Evolutionary conservation across 768 basidiomycete genomes (phyloP).

Genomic region (Clitopilus passeckerianus): DNA sequence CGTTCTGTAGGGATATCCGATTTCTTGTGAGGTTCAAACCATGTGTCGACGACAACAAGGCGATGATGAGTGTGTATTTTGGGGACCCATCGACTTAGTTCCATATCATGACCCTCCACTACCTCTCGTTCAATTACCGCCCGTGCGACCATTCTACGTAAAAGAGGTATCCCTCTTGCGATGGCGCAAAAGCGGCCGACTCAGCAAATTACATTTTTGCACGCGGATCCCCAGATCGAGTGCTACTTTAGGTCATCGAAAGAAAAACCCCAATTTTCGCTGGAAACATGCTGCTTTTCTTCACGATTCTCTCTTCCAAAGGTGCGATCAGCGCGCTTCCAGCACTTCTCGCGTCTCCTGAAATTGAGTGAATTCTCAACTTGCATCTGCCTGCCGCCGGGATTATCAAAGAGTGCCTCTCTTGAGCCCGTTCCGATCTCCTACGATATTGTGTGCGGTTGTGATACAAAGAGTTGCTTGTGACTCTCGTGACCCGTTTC

Average conservation of each 20-base stretch:
- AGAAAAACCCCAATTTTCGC: neutral
- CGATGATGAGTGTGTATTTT: too few relatives aligned
- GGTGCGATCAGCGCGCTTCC: neutral
- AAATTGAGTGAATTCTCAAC: neutral
- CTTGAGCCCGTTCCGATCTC: neutral
- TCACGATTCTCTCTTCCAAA: neutral
- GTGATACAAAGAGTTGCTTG: neutral
- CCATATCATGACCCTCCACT: too few relatives aligned
- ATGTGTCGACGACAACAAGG: too few relatives aligned
- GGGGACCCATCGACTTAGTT: too few relatives aligned
- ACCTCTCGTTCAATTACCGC: too few relatives aligned
- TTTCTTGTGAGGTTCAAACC: neutral
- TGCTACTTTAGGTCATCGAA: neutral
- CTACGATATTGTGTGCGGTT: neutral
- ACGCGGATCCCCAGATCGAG: neutral
- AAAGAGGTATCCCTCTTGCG: neutral
- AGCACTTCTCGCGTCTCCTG: neutral
- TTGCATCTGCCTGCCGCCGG: neutral
- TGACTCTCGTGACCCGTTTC: neutral
- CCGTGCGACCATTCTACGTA: neutral
- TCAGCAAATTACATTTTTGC: neutral
- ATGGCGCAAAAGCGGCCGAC: neutral
- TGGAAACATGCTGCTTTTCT: neutral
- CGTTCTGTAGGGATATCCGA: neutral
- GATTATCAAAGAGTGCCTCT: neutral